Base-by-base conservation (phyloP, 164 flowering plant species). In the Nymphaea thermarum region DNA sequence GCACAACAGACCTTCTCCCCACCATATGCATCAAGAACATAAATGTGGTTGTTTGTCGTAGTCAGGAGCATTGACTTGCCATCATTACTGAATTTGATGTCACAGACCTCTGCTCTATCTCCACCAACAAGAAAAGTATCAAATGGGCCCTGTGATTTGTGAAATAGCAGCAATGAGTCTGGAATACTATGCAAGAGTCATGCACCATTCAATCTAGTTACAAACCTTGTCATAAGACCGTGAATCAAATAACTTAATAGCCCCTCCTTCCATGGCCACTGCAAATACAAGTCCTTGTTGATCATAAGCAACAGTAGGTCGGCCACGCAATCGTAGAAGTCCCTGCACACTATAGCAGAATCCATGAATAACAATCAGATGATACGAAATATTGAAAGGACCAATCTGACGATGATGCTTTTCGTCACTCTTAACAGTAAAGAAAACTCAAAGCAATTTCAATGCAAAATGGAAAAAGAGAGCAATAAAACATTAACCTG, bases 221-320 rank as follows among this genome's bases (percentile, higher is more conserved):
- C 57, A 42, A 71, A 94, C 98, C 98, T 92, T 95, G 81, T 95
- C 98, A 80, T 87, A 95, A 43, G 96, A 90, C 60, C 99, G 94
- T 61, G 96, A 95, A 84, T 94, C 99, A 82, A 94, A 94, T 76
- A 91, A 74, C 77, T 92, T 94, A 65, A 94, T 85, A 69, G 98
- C 99, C 76, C 99, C 98, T 61, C 98, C 99, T 91, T 94, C 99
- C 98, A 94, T 94, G 72, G 98, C 92, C 69, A 92, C 96, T 6
- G 98, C 98, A 87, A 94, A 94, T 53, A 94, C 99, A 72, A 94
- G 92, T 65, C 99, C 99, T 75, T 94, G 99, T 68, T 91, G 99
- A 75, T 94, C 98, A 76, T 86, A 92, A 44, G 99, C 98, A 65
- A 92, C 98, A 4, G 96, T 79, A 68, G 99, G 99, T 75, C 98